Evolutionary conservation across 1,284 basidiomycete genomes (phyloP), one percentile per base, ranked within the genome.

Genomic region (Ganoderma lucidum): DNA sequence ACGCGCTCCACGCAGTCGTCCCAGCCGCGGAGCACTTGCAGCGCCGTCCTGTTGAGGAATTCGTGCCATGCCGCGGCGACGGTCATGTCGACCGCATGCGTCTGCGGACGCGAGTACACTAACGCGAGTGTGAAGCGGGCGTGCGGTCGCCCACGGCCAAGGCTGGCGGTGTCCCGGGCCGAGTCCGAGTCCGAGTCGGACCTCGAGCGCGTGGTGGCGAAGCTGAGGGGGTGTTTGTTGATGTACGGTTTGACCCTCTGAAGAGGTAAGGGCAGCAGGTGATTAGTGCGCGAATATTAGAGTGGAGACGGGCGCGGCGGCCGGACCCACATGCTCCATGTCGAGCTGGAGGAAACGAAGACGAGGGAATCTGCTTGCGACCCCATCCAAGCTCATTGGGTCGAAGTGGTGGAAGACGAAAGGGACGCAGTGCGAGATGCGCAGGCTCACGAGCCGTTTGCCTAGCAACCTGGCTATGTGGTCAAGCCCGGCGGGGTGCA

Each of bases 331-430:
- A 6, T 61, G 23, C 15, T 44, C 44, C 67, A 68, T 62, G 32
- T 68, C 59, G 37, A 68, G 42, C 15, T 68, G 63, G 2, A 68
- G 41, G 53, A 65, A 48, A 4, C 63, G 63, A 15, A 68, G 30
- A 12, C 41, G 32, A 1, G 67, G 67, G 30, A 68, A 65, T 6
- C 17, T 17, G 19, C 37, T n/a, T 2, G n/a, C 63, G 39, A 68
- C 5, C 6, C 65, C 67, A 6, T 53, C 51, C 3, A 62, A 19
- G 10, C 51, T 48, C 60, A 41, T 42, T 6, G 58, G 45, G 15
- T 51, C 41, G 56, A 14, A 32, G 9, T 15, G 30, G 5, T 19
- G 32, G 23, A 12, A 14, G n/a, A 48, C 14, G 30, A 56, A 35
- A 14, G 30, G 28, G 53, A 6, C 44, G 53, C 19, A 35, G 9